phyloP scores from a whole-genome alignment of 1,139 yeast genomes.

The Spathaspora sp. region DNA sequence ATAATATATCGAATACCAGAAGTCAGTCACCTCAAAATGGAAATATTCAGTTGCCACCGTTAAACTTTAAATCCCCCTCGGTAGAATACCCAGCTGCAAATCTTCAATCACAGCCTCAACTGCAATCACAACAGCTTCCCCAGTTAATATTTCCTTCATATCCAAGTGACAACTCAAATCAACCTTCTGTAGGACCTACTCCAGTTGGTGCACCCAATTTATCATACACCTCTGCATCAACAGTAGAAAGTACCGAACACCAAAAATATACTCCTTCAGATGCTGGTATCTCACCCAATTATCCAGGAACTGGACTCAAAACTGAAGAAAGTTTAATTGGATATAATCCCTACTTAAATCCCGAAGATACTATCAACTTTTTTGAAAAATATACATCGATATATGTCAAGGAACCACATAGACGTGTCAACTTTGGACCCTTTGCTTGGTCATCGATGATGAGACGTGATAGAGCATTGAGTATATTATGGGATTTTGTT shows the following conservation, averaged over 20 bases:
- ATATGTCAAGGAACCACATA: conserved; percentile 31
- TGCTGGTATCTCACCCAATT: conserved; percentile 4
- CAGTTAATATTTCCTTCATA: not conserved
- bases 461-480: conserved; percentile 48
- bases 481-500: conserved; percentile 32
- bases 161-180: not conserved
- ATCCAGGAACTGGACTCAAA: not conserved
- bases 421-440: conserved; percentile 49
- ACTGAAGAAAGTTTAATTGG: conserved; percentile 14
- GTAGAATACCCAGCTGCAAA: not conserved
- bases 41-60: conserved; percentile 15
- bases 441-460: conserved; percentile 48
- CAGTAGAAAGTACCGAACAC: not conserved
- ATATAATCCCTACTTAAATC: conserved; percentile 24
- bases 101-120: not conserved
- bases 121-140: not conserved
- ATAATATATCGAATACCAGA: conserved; percentile 12
- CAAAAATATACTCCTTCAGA: not conserved
- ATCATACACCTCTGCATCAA: not conserved
- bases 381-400: conserved; percentile 44
- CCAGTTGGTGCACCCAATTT: not conserved
- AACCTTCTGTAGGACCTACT: not conserved
- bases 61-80: conserved; percentile 6
- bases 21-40: conserved; percentile 7
- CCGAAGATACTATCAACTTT: conserved; percentile 35